A percentile compares a stretch with the other conserved stretches of the same genome.
phyloP scores from a whole-genome alignment of 805 yeast genomes.

The Blastobotrys attinorum region DNA sequence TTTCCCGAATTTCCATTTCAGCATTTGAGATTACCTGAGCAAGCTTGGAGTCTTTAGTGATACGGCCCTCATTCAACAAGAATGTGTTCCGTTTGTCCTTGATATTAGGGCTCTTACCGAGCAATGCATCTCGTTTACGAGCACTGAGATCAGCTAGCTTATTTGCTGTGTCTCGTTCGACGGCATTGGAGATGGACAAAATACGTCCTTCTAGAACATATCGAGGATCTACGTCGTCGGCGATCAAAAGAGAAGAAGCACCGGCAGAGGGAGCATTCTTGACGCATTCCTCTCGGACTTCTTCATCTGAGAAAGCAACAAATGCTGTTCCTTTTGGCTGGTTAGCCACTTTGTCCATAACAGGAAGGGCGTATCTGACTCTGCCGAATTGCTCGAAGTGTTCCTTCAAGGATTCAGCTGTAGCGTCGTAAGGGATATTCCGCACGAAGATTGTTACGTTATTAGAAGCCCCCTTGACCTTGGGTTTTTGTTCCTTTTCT shows the following conservation, averaged over 20 bases:
- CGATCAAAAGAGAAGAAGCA: constrained; percentile 59
- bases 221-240: constrained; percentile 82
- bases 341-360: constrained; percentile 76
- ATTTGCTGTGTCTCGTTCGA: constrained; percentile 77
- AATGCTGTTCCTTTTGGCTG: constrained; percentile 92
- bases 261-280: constrained; percentile 65
- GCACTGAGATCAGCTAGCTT: constrained; percentile 67
- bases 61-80: constrained; percentile 89
- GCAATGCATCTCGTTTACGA: constrained; percentile 57
- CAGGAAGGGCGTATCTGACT: constrained; percentile 89
- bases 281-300: constrained; percentile 60
- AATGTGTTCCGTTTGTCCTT: constrained; percentile 80
- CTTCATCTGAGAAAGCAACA: constrained; percentile 67
- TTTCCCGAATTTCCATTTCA: constrained; percentile 82
- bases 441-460: constrained; percentile 68
- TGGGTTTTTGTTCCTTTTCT: constrained; percentile 21
- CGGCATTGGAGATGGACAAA: constrained; percentile 73
- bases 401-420: constrained; percentile 62
- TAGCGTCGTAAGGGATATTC: constrained; percentile 92
- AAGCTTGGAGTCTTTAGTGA: constrained; percentile 69
- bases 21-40: constrained; percentile 59
- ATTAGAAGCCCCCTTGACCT: constrained; percentile 27
- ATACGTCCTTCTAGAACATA: constrained; percentile 93
- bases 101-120: constrained; percentile 75
- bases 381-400: constrained; percentile 83